Evolutionary conservation across 2,329 filamentous ascomycete genomes (phyloP).

Genomic region (Botryosphaeria dothidea): DNA sequence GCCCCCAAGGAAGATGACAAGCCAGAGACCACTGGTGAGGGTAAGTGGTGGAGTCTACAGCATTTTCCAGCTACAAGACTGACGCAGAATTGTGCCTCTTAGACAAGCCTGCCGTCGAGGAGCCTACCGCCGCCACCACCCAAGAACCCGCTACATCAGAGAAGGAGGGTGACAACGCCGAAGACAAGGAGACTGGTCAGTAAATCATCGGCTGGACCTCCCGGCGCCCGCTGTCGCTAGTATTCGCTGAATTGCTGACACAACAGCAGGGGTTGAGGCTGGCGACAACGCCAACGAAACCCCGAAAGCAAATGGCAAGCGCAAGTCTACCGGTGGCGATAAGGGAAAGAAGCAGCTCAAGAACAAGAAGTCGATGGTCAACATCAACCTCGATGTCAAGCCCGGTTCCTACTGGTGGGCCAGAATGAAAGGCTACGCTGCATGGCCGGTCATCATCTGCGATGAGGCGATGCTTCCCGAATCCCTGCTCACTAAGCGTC

Average conservation of each 20-base stretch:
- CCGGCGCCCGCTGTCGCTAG: background rate
- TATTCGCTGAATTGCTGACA: background rate
- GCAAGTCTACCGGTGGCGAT: constrained; percentile 71
- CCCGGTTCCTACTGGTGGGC: constrained; percentile 92
- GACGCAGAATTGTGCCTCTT: constrained; percentile 11
- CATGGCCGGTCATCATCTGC: constrained; percentile 92
- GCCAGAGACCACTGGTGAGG: constrained; percentile 30
- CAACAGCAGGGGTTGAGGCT: constrained; percentile 30
- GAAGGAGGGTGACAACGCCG: constrained; percentile 26
- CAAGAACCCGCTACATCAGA: constrained; percentile 1
- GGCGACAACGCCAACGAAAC: constrained; percentile 51
- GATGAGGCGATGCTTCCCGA: constrained; percentile 92
- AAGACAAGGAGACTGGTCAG: constrained; percentile 26
- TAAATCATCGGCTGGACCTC: background rate
- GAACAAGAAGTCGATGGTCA: constrained; percentile 78
- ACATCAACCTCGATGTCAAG: constrained; percentile 70
- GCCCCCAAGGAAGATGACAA: constrained; percentile 32
- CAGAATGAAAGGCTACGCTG: constrained; percentile 89
- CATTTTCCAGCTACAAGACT: constrained; percentile 16
- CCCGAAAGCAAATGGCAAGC: constrained; percentile 52
- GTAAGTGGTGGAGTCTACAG: constrained; percentile 25
- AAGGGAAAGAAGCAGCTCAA: constrained; percentile 78
- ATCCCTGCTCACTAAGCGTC: constrained; percentile 73
- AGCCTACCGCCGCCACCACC: background rate
- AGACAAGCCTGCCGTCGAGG: constrained; percentile 12